Base-by-base conservation (phyloP, 2,329 filamentous ascomycete species). In the Pseudocercospora macadamiae region DNA sequence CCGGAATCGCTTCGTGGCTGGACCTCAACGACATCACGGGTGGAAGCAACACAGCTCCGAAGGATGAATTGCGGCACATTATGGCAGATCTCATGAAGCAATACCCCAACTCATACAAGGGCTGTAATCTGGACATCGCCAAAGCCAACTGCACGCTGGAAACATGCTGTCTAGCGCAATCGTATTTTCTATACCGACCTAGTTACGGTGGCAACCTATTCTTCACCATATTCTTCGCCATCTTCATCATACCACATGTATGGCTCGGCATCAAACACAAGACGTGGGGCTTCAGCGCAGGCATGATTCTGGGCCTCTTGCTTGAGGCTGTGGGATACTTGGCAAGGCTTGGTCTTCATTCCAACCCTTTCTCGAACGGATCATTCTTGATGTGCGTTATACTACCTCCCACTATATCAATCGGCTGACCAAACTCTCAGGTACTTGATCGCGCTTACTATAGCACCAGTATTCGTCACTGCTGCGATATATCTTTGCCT, bases 401-500 rank as follows among this genome's bases (percentile, higher is more conserved):
- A 25, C 1, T 44, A 4, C 3, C 12, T 25, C 21, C 9, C 14
- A 6, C 10, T 39, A 5, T 8, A 21, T 53, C 2, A 2, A 8
- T 19, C 23, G 10, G 10, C 25, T 54, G 60, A 45, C 62, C 54
- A 12, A 19, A 12, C 10, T 5, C 1, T n/a, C 55, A 77, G 81
- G n/a, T 82, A 86, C 62, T 82, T 86, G 52, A 81, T 83, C 67
- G 80, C 77, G 57, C 71, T 86, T 19, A 83, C 85, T 45, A 81
- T 87, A 39, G 81, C 79, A 0, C 83, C 83, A 7, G 84, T 81
- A 34, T 86, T 83, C 70, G 71, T 82, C 57, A 79, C 80, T 6
- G 85, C 79, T 2, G 79, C 77, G 57, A 81, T 86, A 65, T 86
- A 85, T 73, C 70, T 87, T 21, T 82, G 79, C 10, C 76, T 87